phyloP scores from a whole-genome alignment of 495 filamentous ascomycete genomes.

The Opeltia flavorubescens region DNA sequence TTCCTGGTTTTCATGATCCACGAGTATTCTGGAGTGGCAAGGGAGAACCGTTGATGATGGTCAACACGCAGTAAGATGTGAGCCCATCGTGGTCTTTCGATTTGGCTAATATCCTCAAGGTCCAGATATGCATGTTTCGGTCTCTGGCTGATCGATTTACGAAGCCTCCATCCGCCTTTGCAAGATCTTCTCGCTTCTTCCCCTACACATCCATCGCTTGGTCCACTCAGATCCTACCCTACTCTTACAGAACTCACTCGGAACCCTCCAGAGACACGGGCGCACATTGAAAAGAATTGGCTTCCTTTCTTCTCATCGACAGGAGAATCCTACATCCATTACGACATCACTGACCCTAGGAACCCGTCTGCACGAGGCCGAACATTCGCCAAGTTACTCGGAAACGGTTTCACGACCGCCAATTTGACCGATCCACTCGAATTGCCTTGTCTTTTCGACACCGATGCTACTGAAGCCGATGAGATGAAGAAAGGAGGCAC shows the following conservation, averaged over 20 bases:
- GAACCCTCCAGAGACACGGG: conserved; percentile 20
- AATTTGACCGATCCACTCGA: conserved; percentile 24
- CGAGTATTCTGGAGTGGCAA: conserved; percentile 27
- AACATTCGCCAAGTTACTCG: conserved; percentile 25
- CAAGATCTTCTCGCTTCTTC: conserved; percentile 20
- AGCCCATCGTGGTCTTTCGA: neutral
- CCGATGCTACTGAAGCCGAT: conserved; percentile 7
- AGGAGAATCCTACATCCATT: conserved; percentile 21
- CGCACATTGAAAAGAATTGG: conserved; percentile 28
- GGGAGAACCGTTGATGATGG: conserved; percentile 28
- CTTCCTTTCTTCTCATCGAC: conserved; percentile 20
- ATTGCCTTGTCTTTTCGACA: conserved; percentile 17
- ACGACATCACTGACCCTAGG: conserved; percentile 16
- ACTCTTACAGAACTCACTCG: conserved; percentile 26
- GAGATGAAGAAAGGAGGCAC: conserved; percentile 8
- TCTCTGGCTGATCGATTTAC: conserved; percentile 28
- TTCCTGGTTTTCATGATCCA: conserved; percentile 29
- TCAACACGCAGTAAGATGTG: conserved; percentile 22
- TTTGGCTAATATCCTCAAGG: conserved; percentile 4
- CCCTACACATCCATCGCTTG: conserved; percentile 19
- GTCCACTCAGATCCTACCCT: conserved; percentile 25
- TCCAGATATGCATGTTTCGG: conserved; percentile 30
- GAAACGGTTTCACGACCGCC: conserved; percentile 23
- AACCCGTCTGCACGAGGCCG: conserved; percentile 9
- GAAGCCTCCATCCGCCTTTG: conserved; percentile 18